Evolutionary conservation across 768 basidiomycete species (phyloP).

Genomic region (Boletus edulis): DNA sequence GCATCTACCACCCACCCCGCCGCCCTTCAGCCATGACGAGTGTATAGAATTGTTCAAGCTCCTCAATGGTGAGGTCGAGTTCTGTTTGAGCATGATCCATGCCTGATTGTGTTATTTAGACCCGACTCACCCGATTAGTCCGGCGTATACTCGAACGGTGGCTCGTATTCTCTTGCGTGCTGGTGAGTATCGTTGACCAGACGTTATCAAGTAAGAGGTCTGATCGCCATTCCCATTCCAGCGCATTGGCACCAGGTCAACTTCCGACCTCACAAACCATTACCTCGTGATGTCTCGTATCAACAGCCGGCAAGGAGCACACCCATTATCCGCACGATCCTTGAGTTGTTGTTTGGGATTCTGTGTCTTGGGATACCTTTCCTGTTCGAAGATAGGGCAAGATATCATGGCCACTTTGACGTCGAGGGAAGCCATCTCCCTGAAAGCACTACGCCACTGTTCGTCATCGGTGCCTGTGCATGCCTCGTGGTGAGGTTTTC

Average conservation of each 20-base stretch:
- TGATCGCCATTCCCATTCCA: slow-evolving; percentile 9
- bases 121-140: slow-evolving; percentile 19
- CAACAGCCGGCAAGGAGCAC: slow-evolving; percentile 26
- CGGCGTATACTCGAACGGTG: slow-evolving; percentile 61
- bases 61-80: slow-evolving; percentile 35
- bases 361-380: slow-evolving; percentile 80
- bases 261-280: slow-evolving; percentile 66
- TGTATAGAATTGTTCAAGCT: slow-evolving; percentile 71
- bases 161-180: slow-evolving; percentile 68
- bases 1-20: slow-evolving; percentile 40
- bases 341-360: slow-evolving; percentile 59
- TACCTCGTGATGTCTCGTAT: slow-evolving; percentile 51
- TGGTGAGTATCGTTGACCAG: slow-evolving; percentile 41
- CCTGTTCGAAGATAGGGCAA: slow-evolving; percentile 58
- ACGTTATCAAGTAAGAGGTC: not conserved
- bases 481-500: slow-evolving; percentile 55
- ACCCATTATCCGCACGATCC: slow-evolving; percentile 46
- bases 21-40: slow-evolving; percentile 75
- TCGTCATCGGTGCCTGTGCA: slow-evolving; percentile 63
- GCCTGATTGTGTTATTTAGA: slow-evolving; percentile 11
- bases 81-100: not conserved
- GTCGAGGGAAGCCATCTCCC: slow-evolving; percentile 52
- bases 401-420: slow-evolving; percentile 48
- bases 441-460: slow-evolving; percentile 50
- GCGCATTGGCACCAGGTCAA: slow-evolving; percentile 70